Conservation (phyloP, 257 asterid genomes). For the Penstemon eatonii region DNA sequence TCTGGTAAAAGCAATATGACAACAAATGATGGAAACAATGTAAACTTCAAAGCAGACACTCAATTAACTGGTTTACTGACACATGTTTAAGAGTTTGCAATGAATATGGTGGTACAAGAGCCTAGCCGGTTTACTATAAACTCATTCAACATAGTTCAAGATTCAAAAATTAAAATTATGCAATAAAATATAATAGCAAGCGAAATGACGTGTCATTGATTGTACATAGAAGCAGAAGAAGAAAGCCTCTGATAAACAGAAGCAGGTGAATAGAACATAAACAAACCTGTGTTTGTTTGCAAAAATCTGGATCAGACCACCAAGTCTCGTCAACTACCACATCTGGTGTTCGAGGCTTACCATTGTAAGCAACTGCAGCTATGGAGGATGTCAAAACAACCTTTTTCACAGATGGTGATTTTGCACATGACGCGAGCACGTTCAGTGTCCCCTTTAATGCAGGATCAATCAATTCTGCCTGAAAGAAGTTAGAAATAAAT, state of each 20-base stretch:
- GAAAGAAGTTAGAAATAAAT: constrained; percentile 25
- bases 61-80: no score
- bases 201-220: no score
- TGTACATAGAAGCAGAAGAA: no score
- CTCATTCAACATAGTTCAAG: no score
- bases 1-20: constrained; percentile 28
- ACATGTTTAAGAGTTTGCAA: no score
- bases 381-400: constrained; percentile 69
- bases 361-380: constrained; percentile 47
- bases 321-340: constrained; percentile 57
- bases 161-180: no score
- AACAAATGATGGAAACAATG: neutral
- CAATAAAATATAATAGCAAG: no score
- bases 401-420: constrained; percentile 48
- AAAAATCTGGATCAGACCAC: constrained; percentile 46
- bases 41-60: neutral
- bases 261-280: neutral
- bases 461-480: constrained; percentile 70
- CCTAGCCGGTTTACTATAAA: no score
- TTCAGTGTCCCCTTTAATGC: constrained; percentile 75
- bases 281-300: constrained; percentile 41
- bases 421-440: constrained; percentile 66
- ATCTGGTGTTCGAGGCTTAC: constrained; percentile 57
- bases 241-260: no score
- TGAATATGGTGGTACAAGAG: no score